These are phyloP conservation scores for Solanum piurae DNA, from an alignment of 257 asterid genomes.

Conservation along the genomic window DNA sequence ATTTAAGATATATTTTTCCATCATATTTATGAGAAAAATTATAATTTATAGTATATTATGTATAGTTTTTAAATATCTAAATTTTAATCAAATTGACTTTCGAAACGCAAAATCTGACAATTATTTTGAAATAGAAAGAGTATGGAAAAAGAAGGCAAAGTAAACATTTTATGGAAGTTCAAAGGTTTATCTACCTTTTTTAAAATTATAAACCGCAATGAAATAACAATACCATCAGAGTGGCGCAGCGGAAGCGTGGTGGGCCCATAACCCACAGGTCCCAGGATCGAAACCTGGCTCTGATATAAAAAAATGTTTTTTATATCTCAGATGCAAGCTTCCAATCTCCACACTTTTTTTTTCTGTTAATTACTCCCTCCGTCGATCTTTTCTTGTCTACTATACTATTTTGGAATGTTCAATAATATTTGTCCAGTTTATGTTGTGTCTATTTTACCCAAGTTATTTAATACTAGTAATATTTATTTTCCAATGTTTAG, in stretches of 20 bases:
- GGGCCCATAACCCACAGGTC: conserved; percentile 99
- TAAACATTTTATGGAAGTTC: background rate
- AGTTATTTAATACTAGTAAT: too few relatives aligned
- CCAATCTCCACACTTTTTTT: background rate
- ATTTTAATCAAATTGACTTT: background rate
- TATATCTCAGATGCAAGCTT: background rate
- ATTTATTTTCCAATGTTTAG: too few relatives aligned
- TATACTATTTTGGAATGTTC: too few relatives aligned
- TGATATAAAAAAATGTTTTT: conserved; percentile 10
- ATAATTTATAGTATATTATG: background rate
- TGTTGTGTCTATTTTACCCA: too few relatives aligned
- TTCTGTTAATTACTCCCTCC: too few relatives aligned
- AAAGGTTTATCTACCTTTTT: background rate
- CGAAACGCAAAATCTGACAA: background rate
- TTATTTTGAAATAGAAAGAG: too few relatives aligned
- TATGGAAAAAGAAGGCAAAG: background rate
- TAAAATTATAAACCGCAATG: accelerated
- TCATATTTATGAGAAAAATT: background rate
- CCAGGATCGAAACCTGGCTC: conserved; percentile 99
- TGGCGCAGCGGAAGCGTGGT: conserved; percentile 75
- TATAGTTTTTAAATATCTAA: background rate
- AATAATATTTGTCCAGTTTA: too few relatives aligned
- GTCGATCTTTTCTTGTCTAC: too few relatives aligned
- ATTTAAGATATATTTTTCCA: background rate
- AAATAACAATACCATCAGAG: conserved; percentile 11